Base-by-base conservation (phyloP, 176 grass and related monocot genomes). In the Bolboschoenus planiculmis region DNA sequence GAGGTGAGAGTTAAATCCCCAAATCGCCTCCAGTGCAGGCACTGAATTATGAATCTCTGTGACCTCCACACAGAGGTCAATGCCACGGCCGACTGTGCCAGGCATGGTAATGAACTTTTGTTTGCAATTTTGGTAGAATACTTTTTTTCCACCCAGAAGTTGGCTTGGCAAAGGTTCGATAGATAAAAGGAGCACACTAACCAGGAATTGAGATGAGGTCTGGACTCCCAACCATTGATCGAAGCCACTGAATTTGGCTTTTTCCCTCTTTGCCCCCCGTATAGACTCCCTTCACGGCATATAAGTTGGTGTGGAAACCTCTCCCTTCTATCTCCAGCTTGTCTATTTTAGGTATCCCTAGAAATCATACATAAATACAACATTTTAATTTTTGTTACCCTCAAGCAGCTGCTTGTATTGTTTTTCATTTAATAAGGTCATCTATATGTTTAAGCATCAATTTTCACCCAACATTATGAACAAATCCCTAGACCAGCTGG, bases 251-350 rank as follows among this genome's bases (percentile, higher is more conserved):
- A 72, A 98, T 95, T 89, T 85, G 92, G 88, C 90, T 95, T 83
- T 98, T 95, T 79, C 91, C 96, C 91, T 98, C 96, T 90, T 90
- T 98, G 61, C 96, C 96, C 64, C 96, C 96, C 14, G 68, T 91
- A 84, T 98, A 98, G 37, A 44, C 89, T 79, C 92, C 86, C 79
- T 67, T 64, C 78, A 98, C 87, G 80, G 92, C 83, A 84, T 98
- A 95, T 55, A 95, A 78, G 75, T 98, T 95, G 64, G 96, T 95
- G 78, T 99, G 92, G 84, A 90, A 99, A 78, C 96, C 96, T 88
- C 90, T 99, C 87, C 96, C 96, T 95, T 99, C 96, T 90, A 99
- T 99, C 81, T 99, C 92, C 79, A 99, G 70, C 73, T 95, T 95
- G 73, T 87, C 87, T 86, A 99, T 93, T 91, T 95, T 95, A 31